Evolutionary conservation across 2,329 filamentous ascomycete genomes (phyloP).

Genomic region (Aspergillus fijiensis): DNA sequence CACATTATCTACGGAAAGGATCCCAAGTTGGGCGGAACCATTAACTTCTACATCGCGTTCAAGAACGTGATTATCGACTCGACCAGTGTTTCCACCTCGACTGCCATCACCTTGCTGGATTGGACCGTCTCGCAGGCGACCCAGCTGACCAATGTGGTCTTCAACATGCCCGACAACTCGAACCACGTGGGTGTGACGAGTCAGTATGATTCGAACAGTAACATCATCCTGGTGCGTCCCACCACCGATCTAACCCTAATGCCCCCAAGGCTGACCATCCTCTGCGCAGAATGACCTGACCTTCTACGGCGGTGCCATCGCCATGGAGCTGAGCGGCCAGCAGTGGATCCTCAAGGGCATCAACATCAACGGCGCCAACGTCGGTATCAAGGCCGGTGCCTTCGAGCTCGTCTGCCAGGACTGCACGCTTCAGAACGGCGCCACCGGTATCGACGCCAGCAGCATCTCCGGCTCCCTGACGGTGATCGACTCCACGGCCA

Average conservation of each 20-base stretch:
- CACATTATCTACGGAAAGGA: constrained; percentile 56
- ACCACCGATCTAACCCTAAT: not conserved
- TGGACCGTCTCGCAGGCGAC: constrained; percentile 43
- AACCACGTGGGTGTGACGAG: constrained; percentile 38
- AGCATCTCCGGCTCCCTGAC: constrained; percentile 25
- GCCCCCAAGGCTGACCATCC: constrained; percentile 3
- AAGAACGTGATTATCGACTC: constrained; percentile 43
- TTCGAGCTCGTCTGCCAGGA: constrained; percentile 29
- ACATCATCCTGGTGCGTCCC: constrained; percentile 30
- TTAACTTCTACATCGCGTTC: constrained; percentile 40
- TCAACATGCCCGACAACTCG: constrained; percentile 38
- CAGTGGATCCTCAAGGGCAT: constrained; percentile 47
- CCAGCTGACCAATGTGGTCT: constrained; percentile 39
- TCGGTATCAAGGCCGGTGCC: constrained; percentile 48
- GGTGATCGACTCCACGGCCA: constrained; percentile 21
- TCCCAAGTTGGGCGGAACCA: constrained; percentile 28
- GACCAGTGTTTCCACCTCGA: constrained; percentile 27
- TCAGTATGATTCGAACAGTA: constrained; percentile 30
- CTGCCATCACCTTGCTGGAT: constrained; percentile 34
- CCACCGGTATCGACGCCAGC: constrained; percentile 26
- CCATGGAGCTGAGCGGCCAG: constrained; percentile 34
- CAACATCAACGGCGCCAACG: constrained; percentile 62
- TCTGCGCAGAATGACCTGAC: constrained; percentile 22
- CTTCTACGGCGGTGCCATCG: constrained; percentile 31
- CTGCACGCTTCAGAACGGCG: constrained; percentile 24